Evolutionary conservation across 1,284 basidiomycete genomes (phyloP), one percentile per base, ranked within the genome.

Genomic region (Termitomyces sp.): DNA sequence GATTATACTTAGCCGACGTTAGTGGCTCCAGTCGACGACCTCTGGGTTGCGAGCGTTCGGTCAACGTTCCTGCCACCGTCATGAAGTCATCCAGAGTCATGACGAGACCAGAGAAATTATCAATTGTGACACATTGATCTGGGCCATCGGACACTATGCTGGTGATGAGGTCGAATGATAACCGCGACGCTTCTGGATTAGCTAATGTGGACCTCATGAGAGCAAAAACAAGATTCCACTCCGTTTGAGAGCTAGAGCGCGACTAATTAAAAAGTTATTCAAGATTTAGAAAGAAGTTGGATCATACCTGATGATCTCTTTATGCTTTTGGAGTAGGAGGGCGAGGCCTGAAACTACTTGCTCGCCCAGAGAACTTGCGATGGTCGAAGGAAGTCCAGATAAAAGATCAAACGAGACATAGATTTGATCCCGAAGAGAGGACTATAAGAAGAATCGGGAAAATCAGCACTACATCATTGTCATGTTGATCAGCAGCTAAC

Each of bases 221-320:
- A 1, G 92, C 88, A 63, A 97, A 92, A 15, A 96, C 82, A 34
- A 98, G 75, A 53, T 91, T 92, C 97, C 97, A 99, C 70, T 99
- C 95, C 0, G 96, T 98, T 63, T 90, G 88, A 2, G 93, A 94
- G 56, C 84, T 90, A 34, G 40, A 36, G 58, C 13, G 38, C 34
- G 39, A 51, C 12, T 39, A 38, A 13, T 54, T 12, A 21, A 54
- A 39, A 17, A 30, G 19, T 34, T 44, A 44, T 21, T 48, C 8
- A 57, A 43, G 53, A 28, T 19, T 6, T 12, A 17, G 17, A 48
- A 40, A 50, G 19, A 36, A 31, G 21, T 30, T 21, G 13, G 44
- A 34, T 36, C 70, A 46, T 55, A 88, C 86, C 81, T 80, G 60
- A 93, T 83, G 30, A 93, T 83, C 5, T 83, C 76, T 38, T 78